These are phyloP conservation scores for Cucurbita moschata DNA, from an alignment of 306 rosid genomes.

Conservation along the genomic window DNA sequence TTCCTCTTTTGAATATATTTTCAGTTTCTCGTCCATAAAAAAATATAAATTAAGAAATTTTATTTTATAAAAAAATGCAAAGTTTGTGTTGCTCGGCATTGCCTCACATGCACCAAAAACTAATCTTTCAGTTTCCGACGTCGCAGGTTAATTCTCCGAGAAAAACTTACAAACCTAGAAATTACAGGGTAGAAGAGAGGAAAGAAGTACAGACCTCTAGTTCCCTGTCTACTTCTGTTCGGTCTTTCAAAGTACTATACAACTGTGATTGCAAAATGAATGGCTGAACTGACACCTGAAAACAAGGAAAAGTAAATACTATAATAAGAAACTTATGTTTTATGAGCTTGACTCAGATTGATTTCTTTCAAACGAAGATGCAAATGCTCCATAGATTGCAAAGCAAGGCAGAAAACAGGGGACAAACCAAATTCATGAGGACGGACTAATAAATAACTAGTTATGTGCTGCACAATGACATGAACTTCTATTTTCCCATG, in stretches of 20 bases:
- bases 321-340: background rate
- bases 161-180: background rate
- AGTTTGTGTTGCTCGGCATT: background rate
- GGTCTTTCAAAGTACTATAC: slow-evolving; percentile 78
- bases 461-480: background rate
- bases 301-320: slow-evolving; percentile 12
- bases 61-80: too few relatives aligned
- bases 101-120: background rate
- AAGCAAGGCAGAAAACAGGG: background rate
- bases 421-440: background rate
- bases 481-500: background rate
- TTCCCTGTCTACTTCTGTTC: slow-evolving; percentile 85
- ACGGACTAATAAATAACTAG: background rate
- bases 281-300: slow-evolving; percentile 58
- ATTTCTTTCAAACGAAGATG: background rate
- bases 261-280: slow-evolving; percentile 75
- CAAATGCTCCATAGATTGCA: background rate
- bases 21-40: too few relatives aligned
- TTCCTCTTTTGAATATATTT: too few relatives aligned
- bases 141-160: background rate
- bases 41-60: too few relatives aligned
- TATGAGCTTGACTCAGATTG: background rate
- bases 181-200: background rate
- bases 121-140: background rate
- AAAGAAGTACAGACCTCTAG: slow-evolving; percentile 44